A percentile compares a stretch with the other conserved stretches of the same genome.
These are phyloP conservation scores for Meyerozyma athensensis DNA, from an alignment of 1,139 yeast species.

Conservation along the genomic window DNA sequence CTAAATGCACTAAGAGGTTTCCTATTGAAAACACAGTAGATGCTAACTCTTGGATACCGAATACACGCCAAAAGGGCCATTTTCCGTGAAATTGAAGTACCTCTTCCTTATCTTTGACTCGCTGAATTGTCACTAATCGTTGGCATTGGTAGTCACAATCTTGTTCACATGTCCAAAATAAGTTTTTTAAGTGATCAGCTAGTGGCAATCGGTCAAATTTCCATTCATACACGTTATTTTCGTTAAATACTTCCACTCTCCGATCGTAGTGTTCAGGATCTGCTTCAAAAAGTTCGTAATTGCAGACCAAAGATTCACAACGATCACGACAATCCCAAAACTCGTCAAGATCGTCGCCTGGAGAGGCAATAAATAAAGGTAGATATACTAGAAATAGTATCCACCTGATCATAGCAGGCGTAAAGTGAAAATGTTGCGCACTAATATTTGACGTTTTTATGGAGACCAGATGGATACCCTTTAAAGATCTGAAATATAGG, in stretches of 20 bases:
- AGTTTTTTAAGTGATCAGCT: slow-evolving; percentile 37
- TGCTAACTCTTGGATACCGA: slow-evolving; percentile 79
- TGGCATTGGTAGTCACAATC: slow-evolving; percentile 95
- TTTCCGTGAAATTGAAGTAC: slow-evolving; percentile 90
- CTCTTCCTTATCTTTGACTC: slow-evolving; percentile 44
- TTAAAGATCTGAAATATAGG: no score
- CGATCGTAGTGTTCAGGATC: slow-evolving; percentile 22
- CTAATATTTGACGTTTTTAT: no score
- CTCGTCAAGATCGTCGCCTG: slow-evolving; percentile 73
- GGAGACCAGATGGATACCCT: no score
- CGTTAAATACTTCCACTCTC: slow-evolving; percentile 5
- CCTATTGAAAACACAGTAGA: slow-evolving; percentile 79
- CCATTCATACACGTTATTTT: slow-evolving; percentile 28
- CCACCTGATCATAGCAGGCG: not conserved
- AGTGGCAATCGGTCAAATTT: slow-evolving; percentile 34
- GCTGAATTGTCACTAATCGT: slow-evolving; percentile 55
- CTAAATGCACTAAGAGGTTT: slow-evolving; percentile 70
- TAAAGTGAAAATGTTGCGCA: no score
- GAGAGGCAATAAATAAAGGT: slow-evolving; percentile 41
- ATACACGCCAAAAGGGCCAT: slow-evolving; percentile 83
- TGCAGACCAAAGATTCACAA: slow-evolving; percentile 48
- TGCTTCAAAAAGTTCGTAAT: slow-evolving; percentile 10
- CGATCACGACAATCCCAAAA: slow-evolving; percentile 61
- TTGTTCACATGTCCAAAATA: slow-evolving; percentile 75
- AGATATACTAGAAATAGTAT: not conserved